A percentile compares a stretch with the other conserved stretches of the same genome.
These are phyloP conservation scores for Scheffersomyces titani DNA, from an alignment of 1,139 yeast genomes.

Conservation along the genomic window DNA sequence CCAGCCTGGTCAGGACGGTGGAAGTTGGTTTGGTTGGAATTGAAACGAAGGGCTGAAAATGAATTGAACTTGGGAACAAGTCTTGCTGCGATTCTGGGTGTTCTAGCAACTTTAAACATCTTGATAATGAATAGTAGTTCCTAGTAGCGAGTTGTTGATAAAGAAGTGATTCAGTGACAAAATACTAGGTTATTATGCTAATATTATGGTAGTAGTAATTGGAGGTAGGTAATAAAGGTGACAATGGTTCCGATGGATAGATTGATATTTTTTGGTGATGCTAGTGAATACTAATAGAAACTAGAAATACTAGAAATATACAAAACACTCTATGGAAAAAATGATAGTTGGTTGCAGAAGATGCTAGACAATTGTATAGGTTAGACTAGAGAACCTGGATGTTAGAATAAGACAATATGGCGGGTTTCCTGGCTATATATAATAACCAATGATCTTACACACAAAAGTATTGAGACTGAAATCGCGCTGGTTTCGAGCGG, in stretches of 20 bases:
- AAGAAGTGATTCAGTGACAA: not conserved
- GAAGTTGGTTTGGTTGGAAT: conserved; percentile 13
- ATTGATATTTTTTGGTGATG: too few relatives aligned
- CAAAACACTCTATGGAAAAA: too few relatives aligned
- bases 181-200: too few relatives aligned
- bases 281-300: too few relatives aligned
- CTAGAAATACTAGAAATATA: not conserved
- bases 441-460: not conserved
- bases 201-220: too few relatives aligned
- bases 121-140: too few relatives aligned
- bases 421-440: not conserved
- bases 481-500: not conserved
- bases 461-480: not conserved
- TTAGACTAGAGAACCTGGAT: not conserved
- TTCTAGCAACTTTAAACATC: not conserved
- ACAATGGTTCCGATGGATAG: too few relatives aligned
- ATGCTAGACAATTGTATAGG: not conserved
- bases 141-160: not conserved
- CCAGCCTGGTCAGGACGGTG: conserved; percentile 44
- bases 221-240: too few relatives aligned
- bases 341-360: not conserved
- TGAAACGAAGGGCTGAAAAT: not conserved
- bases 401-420: not conserved
- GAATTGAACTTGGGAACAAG: not conserved
- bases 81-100: not conserved